Percentiles rank a stretch among this genome's conserved stretches.
These are phyloP conservation scores for Diaporthe eres DNA, from an alignment of 2,329 filamentous ascomycete species.

Conservation along the genomic window DNA sequence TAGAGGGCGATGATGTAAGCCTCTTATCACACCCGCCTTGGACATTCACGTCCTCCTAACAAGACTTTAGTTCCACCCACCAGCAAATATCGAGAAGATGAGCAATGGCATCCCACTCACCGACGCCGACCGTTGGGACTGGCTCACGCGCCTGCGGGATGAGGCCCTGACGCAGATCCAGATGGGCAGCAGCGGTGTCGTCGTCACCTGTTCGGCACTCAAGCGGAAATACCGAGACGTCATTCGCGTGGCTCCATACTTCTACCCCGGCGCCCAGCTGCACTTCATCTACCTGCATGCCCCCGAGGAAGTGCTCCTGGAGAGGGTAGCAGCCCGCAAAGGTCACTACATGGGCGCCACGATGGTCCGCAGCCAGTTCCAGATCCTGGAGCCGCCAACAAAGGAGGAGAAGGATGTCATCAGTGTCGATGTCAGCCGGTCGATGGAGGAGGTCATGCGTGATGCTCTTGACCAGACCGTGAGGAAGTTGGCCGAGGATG, in stretches of 20 bases:
- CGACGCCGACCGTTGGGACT: slow-evolving; percentile 97
- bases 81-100: slow-evolving; percentile 93
- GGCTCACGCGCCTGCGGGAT: slow-evolving; percentile 85
- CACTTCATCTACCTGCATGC: slow-evolving; percentile 95
- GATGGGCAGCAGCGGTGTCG: slow-evolving; percentile 78
- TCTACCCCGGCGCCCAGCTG: slow-evolving; percentile 78
- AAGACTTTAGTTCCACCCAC: slow-evolving; percentile 77
- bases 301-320: slow-evolving; percentile 79
- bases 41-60: slow-evolving; percentile 21
- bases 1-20: slow-evolving; percentile 84
- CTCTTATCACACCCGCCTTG: slow-evolving; percentile 3
- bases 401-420: slow-evolving; percentile 80
- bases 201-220: slow-evolving; percentile 94
- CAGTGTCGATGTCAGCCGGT: slow-evolving; percentile 75
- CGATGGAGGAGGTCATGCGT: slow-evolving; percentile 71
- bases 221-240: slow-evolving; percentile 98
- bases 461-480: slow-evolving; percentile 72
- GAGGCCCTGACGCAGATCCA: slow-evolving; percentile 72
- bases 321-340: slow-evolving; percentile 80
- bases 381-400: slow-evolving; percentile 85
- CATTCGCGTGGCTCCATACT: slow-evolving; percentile 85
- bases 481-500: slow-evolving; percentile 64
- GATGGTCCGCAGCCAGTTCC: slow-evolving; percentile 96
- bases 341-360: slow-evolving; percentile 95
- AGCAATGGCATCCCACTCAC: slow-evolving; percentile 84